phyloP scores from a whole-genome alignment of 768 basidiomycete genomes.

The Pleurotus platypus region DNA sequence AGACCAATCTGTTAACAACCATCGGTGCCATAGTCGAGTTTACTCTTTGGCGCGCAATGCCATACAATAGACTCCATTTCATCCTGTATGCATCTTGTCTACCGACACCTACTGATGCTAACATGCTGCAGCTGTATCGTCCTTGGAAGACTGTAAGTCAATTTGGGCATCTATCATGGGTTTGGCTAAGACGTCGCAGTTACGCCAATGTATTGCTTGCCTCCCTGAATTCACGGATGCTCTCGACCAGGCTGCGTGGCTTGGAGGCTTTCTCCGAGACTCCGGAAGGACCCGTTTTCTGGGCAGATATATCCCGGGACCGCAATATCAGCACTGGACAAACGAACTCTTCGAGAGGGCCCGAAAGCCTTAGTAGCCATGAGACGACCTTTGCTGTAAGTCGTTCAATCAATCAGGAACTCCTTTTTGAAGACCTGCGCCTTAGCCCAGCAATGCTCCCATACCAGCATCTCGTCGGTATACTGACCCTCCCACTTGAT shows the following conservation, averaged over 20 bases:
- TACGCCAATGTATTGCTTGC: conserved; percentile 10
- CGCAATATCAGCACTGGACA: no score
- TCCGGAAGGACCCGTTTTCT: background rate
- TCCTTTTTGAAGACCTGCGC: no score
- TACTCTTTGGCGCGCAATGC: conserved; percentile 8
- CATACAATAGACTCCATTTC: conserved; percentile 9
- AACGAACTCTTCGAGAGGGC: no score
- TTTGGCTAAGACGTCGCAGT: background rate
- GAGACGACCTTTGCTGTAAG: no score
- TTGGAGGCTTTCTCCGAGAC: background rate
- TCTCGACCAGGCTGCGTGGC: background rate
- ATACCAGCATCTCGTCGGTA: no score
- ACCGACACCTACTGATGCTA: no score
- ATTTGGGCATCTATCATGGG: no score
- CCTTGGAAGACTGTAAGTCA: conserved; percentile 1
- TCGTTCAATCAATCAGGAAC: no score
- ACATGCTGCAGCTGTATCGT: background rate
- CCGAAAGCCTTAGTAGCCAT: no score
- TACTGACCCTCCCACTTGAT: no score
- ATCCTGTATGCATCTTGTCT: background rate
- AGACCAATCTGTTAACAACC: conserved; percentile 10
- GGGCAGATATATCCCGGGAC: background rate
- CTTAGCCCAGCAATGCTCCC: no score
- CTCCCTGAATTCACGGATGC: conserved; percentile 3
- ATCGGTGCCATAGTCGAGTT: conserved; percentile 10